Percentiles rank a stretch among this genome's conserved stretches.
These are phyloP conservation scores for Solanum infundibuliforme DNA, from an alignment of 257 asterid species.

Conservation along the genomic window DNA sequence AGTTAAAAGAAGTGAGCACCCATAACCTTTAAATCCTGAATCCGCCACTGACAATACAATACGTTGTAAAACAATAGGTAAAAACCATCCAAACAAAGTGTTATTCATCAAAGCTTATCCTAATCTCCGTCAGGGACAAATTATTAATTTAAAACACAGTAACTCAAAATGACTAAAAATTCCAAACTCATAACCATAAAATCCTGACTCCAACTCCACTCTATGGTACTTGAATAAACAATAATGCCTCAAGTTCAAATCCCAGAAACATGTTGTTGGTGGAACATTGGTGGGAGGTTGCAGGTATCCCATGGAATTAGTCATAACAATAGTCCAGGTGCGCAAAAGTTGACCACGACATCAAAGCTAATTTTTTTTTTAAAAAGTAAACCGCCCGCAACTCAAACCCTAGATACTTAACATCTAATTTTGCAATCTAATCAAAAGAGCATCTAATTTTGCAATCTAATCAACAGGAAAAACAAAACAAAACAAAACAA, in stretches of 20 bases:
- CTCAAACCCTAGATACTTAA: not conserved
- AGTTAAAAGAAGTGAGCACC: no score
- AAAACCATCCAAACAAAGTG: no score
- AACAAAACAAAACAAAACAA: not conserved
- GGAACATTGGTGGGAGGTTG: not conserved
- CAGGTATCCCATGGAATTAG: not conserved
- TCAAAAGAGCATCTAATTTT: not conserved
- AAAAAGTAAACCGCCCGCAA: not conserved
- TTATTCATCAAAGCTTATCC: not conserved
- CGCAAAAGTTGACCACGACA: not conserved
- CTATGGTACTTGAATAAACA: not conserved
- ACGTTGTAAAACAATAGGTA: no score
- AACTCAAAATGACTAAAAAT: not conserved
- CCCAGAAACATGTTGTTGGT: not conserved
- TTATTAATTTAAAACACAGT: not conserved
- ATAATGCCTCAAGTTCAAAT: not conserved
- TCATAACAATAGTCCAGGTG: not conserved
- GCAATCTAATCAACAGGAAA: not conserved
- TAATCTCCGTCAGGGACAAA: not conserved
- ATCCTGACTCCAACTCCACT: not conserved
- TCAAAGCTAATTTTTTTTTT: not conserved
- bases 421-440: not conserved
- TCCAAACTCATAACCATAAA: not conserved
- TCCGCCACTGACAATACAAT: fast-evolving
- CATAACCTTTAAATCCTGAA: no score